phyloP scores from a whole-genome alignment of 2,329 filamentous ascomycete genomes.

The Ascosphaera aggregata region DNA sequence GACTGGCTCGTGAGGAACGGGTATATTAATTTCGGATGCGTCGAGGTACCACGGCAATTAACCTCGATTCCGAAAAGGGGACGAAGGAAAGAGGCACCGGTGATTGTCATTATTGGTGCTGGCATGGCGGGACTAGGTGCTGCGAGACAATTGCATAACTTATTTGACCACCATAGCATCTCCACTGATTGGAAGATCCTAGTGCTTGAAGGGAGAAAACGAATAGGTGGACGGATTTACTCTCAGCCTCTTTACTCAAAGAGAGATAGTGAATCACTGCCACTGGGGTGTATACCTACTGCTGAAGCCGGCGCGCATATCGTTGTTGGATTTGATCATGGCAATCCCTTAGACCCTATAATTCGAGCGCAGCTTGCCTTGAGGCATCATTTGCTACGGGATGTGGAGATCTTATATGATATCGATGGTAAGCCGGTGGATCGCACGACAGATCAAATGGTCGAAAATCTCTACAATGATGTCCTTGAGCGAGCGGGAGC shows the following conservation, averaged over 20 bases:
- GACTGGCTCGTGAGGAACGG: constrained; percentile 80
- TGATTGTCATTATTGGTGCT: constrained; percentile 68
- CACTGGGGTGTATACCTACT: constrained; percentile 40
- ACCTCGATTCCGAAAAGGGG: constrained; percentile 16
- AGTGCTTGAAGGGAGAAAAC: constrained; percentile 63
- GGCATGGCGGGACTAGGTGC: constrained; percentile 88
- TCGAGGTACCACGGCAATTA: constrained; percentile 37
- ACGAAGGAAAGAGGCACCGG: constrained; percentile 34
- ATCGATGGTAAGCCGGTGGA: constrained; percentile 40
- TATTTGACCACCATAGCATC: constrained; percentile 60
- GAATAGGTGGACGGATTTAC: constrained; percentile 82
- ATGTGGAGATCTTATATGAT: constrained; percentile 76
- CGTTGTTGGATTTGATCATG: constrained; percentile 86
- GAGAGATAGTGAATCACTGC: constrained; percentile 20
- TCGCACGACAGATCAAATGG: constrained; percentile 50
- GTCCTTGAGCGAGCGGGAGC: constrained; percentile 77
- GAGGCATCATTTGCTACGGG: constrained; percentile 59
- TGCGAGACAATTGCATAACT: constrained; percentile 69
- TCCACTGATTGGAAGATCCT: constrained; percentile 47
- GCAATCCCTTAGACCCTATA: constrained; percentile 80
- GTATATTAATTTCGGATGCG: constrained; percentile 92
- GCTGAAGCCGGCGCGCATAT: constrained; percentile 98
- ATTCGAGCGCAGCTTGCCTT: constrained; percentile 77
- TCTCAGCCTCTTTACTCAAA: constrained; percentile 48
- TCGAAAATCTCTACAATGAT: constrained; percentile 87